phyloP scores from a whole-genome alignment of 805 yeast genomes.

The Aciculoconidium aculeatum region DNA sequence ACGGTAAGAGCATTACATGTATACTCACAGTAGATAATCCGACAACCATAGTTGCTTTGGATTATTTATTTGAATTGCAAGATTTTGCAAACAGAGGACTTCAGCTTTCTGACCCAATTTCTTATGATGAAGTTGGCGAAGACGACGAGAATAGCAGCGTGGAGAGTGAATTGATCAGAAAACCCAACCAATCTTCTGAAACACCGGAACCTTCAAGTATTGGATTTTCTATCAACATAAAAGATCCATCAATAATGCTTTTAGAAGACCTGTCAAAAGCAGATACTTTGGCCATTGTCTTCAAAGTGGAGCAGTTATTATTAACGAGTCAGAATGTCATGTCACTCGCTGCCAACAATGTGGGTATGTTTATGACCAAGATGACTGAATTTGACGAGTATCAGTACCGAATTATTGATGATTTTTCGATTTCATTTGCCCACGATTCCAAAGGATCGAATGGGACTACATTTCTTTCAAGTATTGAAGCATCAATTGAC shows the following conservation, averaged over 20 bases:
- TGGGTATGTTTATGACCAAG: constrained; percentile 79
- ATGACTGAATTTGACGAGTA: constrained; percentile 65
- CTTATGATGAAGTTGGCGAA: constrained; percentile 13
- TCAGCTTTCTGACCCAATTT: constrained; percentile 13
- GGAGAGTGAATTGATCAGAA: not conserved
- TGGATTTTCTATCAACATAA: constrained; percentile 61
- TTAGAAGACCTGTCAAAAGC: constrained; percentile 69
- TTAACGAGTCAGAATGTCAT: constrained; percentile 62
- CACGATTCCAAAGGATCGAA: constrained; percentile 68
- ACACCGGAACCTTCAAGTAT: constrained; percentile 14
- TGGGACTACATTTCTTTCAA: constrained; percentile 50
- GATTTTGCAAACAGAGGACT: constrained; percentile 52
- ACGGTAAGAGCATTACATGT: constrained; percentile 36
- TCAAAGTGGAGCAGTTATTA: constrained; percentile 75
- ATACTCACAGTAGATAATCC: constrained; percentile 76
- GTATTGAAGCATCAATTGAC: constrained; percentile 66
- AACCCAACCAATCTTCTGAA: not conserved
- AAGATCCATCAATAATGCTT: constrained; percentile 70
- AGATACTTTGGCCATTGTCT: constrained; percentile 82
- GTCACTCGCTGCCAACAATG: constrained; percentile 64
- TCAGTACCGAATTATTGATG: constrained; percentile 75
- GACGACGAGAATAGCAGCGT: constrained; percentile 6
- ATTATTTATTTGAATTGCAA: constrained; percentile 74
- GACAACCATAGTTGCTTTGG: constrained; percentile 73
- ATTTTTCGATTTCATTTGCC: constrained; percentile 73